Evolutionary conservation across 495 filamentous ascomycete species (phyloP), one percentile per base, ranked within the genome.

Genomic region (Penicillium flavigenum): DNA sequence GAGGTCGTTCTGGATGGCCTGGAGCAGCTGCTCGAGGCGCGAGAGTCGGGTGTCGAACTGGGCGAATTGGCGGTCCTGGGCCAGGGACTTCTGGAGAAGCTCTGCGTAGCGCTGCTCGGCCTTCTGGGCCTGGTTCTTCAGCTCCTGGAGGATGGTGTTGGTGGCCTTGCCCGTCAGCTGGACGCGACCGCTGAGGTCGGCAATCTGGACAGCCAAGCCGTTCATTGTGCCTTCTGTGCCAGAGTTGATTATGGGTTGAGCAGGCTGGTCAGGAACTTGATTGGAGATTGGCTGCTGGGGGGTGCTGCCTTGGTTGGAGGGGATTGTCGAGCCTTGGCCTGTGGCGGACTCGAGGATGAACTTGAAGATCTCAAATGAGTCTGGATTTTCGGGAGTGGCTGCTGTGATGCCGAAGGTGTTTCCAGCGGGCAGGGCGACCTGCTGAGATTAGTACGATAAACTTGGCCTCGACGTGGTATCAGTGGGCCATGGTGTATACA

Each of bases 311-410:
- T 55, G 69, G 63, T 55, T 62, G 58, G 60, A 68, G 64, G 24
- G 72, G 57, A 34, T 66, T 70, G 54, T 73, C 63, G 60, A 69
- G 68, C 45, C 74, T 66, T 61, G 72, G 69, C 50, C 72, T 50
- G 52, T 59, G 49, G 68, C 63, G 34, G 73, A 83, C 66, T 85
- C 80, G 36, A 92, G 79, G 38, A 89, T 75, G 64, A 98, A 83
- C 63, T 93, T 96, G 79, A 91, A 93, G 58, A 94, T 71, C 72
- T 98, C 94, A 68, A 96, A 96, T 27, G 91, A 95, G 70, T 98
- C 94, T 0, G 94, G 90, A 61, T 83, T 92, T 57, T 97, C 92
- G 27, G 91, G 90, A 8, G 90, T 91, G 4, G 88, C 89, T 32
- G 93, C 94, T 2, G 88, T 88, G 59, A 98, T 75, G 66, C 94